These are phyloP conservation scores for Leccinum subtestaceum DNA, from an alignment of 768 basidiomycete species.

Conservation along the genomic window DNA sequence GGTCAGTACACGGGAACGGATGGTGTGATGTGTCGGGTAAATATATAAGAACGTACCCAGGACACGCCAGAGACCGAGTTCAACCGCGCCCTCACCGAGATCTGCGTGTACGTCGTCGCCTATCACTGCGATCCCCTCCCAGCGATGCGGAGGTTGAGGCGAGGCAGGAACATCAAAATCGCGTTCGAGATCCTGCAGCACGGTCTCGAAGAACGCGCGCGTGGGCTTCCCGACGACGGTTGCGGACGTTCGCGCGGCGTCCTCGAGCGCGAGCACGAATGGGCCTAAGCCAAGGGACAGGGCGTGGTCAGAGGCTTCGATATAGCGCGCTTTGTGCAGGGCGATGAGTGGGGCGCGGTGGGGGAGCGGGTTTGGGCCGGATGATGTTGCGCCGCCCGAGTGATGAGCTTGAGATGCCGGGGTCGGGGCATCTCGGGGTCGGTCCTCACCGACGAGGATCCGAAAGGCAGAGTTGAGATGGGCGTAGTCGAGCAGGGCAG, in stretches of 20 bases:
- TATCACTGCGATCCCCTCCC: constrained; percentile 43
- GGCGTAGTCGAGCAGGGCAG: constrained; percentile 47
- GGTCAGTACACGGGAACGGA: not conserved
- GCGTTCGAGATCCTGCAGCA: constrained; percentile 42
- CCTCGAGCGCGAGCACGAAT: constrained; percentile 63
- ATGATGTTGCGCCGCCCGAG: too few relatives aligned
- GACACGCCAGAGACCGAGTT: constrained; percentile 59
- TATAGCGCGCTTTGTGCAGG: constrained; percentile 38
- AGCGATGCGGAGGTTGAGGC: not conserved
- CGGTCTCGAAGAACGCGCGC: constrained; percentile 55
- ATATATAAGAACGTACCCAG: constrained; percentile 44
- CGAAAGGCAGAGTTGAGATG: constrained; percentile 66
- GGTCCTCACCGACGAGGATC: constrained; percentile 48
- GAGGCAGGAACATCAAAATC: not conserved
- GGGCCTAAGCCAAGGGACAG: constrained; percentile 70
- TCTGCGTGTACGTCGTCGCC: constrained; percentile 69
- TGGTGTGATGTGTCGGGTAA: not conserved
- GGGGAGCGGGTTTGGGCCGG: too few relatives aligned
- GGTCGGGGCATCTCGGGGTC: not conserved
- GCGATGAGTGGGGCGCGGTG: constrained; percentile 2
- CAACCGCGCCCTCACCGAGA: constrained; percentile 58
- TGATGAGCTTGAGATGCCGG: too few relatives aligned
- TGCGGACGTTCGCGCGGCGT: constrained; percentile 46
- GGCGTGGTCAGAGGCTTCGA: constrained; percentile 43
- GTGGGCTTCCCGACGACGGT: constrained; percentile 48